Evolutionary conservation across 768 basidiomycete genomes (phyloP).

Genomic region (Trametes cubensis): DNA sequence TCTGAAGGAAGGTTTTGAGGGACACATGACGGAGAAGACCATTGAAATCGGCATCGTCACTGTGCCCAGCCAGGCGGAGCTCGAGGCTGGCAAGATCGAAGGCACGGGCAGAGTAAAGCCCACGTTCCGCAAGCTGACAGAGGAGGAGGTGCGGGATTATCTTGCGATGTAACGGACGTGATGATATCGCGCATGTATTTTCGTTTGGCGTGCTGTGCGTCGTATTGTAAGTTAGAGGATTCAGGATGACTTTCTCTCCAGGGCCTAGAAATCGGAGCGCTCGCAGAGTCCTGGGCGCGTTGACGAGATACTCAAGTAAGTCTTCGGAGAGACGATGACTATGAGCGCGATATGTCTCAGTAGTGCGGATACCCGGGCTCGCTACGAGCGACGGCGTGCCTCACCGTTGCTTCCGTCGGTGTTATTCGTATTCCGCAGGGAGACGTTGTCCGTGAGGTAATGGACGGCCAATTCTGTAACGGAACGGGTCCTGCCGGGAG

Average conservation of each 20-base stretch:
- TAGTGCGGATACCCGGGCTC: not conserved
- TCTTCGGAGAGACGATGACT: too few species aligned
- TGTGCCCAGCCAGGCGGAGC: slow-evolving; percentile 72
- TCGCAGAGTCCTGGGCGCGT: not conserved
- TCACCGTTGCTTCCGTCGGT: too few species aligned
- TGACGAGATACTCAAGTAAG: too few species aligned
- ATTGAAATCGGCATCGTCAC: slow-evolving; percentile 98
- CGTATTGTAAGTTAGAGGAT: slow-evolving; percentile 20
- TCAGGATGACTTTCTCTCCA: slow-evolving; percentile 15
- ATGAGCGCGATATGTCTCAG: too few species aligned
- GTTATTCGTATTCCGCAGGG: too few species aligned
- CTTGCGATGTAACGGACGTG: slow-evolving; percentile 64
- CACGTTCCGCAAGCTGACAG: slow-evolving; percentile 92
- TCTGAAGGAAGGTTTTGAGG: slow-evolving; percentile 98
- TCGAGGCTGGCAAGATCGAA: slow-evolving; percentile 72
- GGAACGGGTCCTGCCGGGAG: not conserved
- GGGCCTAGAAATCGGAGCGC: not conserved
- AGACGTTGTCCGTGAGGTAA: too few species aligned
- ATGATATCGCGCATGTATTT: slow-evolving; percentile 17
- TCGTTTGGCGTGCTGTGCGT: slow-evolving; percentile 14
- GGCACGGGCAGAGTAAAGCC: slow-evolving; percentile 63
- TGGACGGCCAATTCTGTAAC: too few species aligned
- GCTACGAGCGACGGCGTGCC: too few species aligned
- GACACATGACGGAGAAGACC: slow-evolving; percentile 99
- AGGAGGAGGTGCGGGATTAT: slow-evolving; percentile 98